Base-by-base conservation (phyloP, 805 yeast species). In the Kockiozyma suomiensis region DNA sequence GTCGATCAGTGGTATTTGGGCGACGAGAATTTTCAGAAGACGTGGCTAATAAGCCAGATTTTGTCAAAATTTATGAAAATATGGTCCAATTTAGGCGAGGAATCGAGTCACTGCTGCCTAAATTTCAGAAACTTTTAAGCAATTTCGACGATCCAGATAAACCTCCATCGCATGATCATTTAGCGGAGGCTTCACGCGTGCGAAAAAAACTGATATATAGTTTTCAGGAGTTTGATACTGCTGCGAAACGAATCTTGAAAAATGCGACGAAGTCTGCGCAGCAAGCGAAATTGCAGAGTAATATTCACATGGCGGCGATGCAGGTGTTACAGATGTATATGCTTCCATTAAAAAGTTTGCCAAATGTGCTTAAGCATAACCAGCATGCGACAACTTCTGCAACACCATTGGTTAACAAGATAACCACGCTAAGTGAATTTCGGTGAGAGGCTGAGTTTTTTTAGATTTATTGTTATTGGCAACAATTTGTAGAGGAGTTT, bases 291-390 rank as follows among this genome's bases (percentile, higher is more conserved):
- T 74, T 81, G 1, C 81, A 81, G 66, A 72, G 74, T 33, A 82
- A 89, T 46, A 81, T 91, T 13, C 81, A 83, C 68, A 77, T 79
- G 32, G 80, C 82, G 26, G 79, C 87, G 1, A 75, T 86, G 0
- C 69, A 77, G 6, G 90, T 83, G 68, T 76, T 92, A 32, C 96
- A 88, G 70, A 83, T 81, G 12, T 82, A 84, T 57, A 79, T 91
- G 74, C 74, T 87, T 8, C 83, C 84, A 3, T 75, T 89, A 66
- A 86, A 88, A 66, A 78, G 79, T 28, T 69, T 87, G 15, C 90
- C 90, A 2, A 75, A 74, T 38, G 70, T 73, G 1, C 71, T 81
- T 53, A 74, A 78, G 59, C 61, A 59, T 51, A 38, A 52, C 41
- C 52, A 3, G 43, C 42, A 49, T 37, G 42, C 52, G 15, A 13